phyloP scores from a whole-genome alignment of 371 early-diverging fungal species.

The Mucor saturninus region DNA sequence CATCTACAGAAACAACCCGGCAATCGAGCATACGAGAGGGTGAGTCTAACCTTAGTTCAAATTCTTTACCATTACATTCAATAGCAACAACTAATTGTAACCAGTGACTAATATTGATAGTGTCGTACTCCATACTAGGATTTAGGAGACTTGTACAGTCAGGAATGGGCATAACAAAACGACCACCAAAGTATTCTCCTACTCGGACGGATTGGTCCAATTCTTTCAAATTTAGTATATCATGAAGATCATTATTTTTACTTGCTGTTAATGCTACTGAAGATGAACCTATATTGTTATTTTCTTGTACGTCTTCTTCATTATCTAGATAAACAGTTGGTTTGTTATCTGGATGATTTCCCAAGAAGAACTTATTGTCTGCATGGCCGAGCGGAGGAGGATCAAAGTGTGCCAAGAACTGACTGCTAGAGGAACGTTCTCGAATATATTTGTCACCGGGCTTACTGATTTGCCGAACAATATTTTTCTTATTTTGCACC shows the following conservation, averaged over 20 bases:
- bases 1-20: conserved; percentile 44
- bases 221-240: conserved; percentile 37
- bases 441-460: conserved; percentile 10
- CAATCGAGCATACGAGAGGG: conserved; percentile 47
- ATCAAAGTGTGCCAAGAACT: conserved; percentile 20
- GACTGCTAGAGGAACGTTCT: conserved; percentile 1
- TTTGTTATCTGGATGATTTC: conserved; percentile 56
- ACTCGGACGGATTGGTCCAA: conserved; percentile 34
- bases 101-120: conserved; percentile 45
- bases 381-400: conserved; percentile 13
- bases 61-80: conserved; percentile 32
- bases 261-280: background rate
- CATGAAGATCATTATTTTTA: background rate
- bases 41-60: conserved; percentile 35
- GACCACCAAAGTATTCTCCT: conserved; percentile 47
- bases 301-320: conserved; percentile 95
- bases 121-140: conserved; percentile 35
- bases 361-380: conserved; percentile 10
- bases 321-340: conserved; percentile 95
- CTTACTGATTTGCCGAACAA: background rate
- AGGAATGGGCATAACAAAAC: conserved; percentile 46
- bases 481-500: background rate
- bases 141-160: conserved; percentile 30
- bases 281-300: background rate
- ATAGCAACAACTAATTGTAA: conserved; percentile 28